Conservation (phyloP, 192 early-diverging fungal genomes). For the Helicostylum pulchrum region DNA sequence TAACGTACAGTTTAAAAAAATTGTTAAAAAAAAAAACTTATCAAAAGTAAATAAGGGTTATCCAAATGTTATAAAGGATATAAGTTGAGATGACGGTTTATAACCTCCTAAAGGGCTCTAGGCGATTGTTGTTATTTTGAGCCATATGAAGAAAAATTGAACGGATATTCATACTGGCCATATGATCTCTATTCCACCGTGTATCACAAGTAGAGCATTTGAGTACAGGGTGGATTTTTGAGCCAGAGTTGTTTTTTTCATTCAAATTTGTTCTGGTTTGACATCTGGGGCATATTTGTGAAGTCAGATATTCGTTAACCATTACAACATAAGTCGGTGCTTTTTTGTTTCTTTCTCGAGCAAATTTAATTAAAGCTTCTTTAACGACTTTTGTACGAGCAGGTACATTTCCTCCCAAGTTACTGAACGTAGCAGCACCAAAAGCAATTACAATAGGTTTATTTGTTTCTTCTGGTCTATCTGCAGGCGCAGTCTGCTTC, state of each 20-base stretch:
- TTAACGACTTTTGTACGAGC: not conserved
- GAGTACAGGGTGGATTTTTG: not conserved
- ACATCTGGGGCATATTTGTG: not conserved
- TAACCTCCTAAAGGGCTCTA: no score
- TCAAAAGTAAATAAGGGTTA: no score
- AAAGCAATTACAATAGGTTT: not conserved
- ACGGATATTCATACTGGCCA: not conserved
- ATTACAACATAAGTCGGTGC: not conserved
- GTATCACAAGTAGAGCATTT: not conserved
- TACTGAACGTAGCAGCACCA: not conserved
- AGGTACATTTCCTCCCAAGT: not conserved
- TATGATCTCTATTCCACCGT: not conserved
- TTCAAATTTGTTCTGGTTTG: not conserved
- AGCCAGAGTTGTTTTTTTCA: no score
- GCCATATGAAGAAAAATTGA: not conserved
- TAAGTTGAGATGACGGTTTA: no score
- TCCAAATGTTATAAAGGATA: no score
- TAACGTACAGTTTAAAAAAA: no score
- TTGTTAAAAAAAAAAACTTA: no score
- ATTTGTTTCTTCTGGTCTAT: not conserved
- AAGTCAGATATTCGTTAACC: not conserved
- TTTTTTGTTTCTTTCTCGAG: not conserved
- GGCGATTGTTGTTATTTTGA: no score
- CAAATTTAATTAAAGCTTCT: not conserved
- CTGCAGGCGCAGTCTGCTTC: no score